Percentiles rank a stretch among this genome's conserved stretches.
Conservation (phyloP, 192 early-diverging fungal genomes). For the Coemansia sp. region DNA sequence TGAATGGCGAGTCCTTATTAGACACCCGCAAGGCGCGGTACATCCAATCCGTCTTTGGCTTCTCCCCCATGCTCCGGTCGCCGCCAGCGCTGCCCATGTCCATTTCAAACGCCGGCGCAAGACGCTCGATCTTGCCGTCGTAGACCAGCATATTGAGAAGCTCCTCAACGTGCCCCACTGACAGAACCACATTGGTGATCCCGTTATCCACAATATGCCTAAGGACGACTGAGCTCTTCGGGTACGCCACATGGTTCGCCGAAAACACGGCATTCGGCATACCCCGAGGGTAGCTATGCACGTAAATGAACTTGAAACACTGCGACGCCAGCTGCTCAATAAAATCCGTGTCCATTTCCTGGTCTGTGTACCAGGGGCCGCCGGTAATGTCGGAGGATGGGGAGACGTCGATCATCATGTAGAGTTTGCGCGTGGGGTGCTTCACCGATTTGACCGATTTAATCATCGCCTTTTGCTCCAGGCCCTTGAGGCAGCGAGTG, state of each 20-base stretch:
- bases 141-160: conserved; percentile 83
- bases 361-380: conserved; percentile 91
- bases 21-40: conserved; percentile 68
- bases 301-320: conserved; percentile 73
- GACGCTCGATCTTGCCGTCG: conserved; percentile 79
- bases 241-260: conserved; percentile 66
- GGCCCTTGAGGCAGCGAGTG: conserved; percentile 69
- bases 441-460: conserved; percentile 91
- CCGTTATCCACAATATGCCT: conserved; percentile 69
- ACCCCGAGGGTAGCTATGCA: conserved; percentile 49
- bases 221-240: conserved; percentile 68
- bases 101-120: conserved; percentile 55
- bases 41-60: conserved; percentile 59
- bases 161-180: conserved; percentile 68
- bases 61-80: conserved; percentile 57
- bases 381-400: conserved; percentile 89
- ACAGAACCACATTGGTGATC: conserved; percentile 73
- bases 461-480: conserved; percentile 81
- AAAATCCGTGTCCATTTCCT: conserved; percentile 88
- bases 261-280: conserved; percentile 61
- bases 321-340: conserved; percentile 74
- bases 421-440: conserved; percentile 84
- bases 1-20: conserved; percentile 57
- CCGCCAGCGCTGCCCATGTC: conserved; percentile 60
- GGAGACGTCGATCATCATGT: conserved; percentile 82